These are phyloP conservation scores for Niebla homalea DNA, from an alignment of 495 filamentous ascomycete genomes.

Conservation along the genomic window DNA sequence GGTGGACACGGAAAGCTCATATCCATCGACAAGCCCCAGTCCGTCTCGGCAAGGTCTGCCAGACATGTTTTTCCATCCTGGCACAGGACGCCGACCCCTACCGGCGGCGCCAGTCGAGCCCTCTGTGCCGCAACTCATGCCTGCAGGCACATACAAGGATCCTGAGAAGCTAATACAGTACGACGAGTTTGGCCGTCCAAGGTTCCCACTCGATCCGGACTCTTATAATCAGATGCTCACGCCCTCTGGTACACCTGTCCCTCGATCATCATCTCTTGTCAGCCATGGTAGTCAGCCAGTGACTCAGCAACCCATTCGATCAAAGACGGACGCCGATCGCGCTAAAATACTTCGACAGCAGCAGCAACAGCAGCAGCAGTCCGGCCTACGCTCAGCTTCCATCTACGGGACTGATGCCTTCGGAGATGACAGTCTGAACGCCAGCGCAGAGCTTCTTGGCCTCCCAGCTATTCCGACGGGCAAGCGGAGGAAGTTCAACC, in stretches of 20 bases:
- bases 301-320: constrained; percentile 68
- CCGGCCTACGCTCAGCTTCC: constrained; percentile 27
- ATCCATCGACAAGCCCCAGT: constrained; percentile 39
- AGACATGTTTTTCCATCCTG: constrained; percentile 91
- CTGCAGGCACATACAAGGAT: constrained; percentile 41
- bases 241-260: constrained; percentile 39
- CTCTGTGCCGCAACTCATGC: constrained; percentile 37
- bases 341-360: constrained; percentile 46
- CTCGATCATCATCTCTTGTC: constrained; percentile 74
- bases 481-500: constrained; percentile 67
- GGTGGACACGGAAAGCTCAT: constrained; percentile 35
- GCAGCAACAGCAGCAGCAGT: constrained; percentile 28
- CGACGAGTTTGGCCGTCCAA: constrained; percentile 24
- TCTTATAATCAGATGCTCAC: constrained; percentile 27
- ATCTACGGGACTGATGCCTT: constrained; percentile 22
- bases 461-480: constrained; percentile 57
- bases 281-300: constrained; percentile 70
- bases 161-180: constrained; percentile 31
- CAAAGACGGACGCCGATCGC: constrained; percentile 84
- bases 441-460: constrained; percentile 46
- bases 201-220: constrained; percentile 33
- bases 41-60: constrained; percentile 53
- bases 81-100: constrained; percentile 53
- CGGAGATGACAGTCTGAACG: constrained; percentile 33
- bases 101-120: constrained; percentile 60